Conservation (phyloP, 2,329 filamentous ascomycete species). For the Xylariaceae sp. region DNA sequence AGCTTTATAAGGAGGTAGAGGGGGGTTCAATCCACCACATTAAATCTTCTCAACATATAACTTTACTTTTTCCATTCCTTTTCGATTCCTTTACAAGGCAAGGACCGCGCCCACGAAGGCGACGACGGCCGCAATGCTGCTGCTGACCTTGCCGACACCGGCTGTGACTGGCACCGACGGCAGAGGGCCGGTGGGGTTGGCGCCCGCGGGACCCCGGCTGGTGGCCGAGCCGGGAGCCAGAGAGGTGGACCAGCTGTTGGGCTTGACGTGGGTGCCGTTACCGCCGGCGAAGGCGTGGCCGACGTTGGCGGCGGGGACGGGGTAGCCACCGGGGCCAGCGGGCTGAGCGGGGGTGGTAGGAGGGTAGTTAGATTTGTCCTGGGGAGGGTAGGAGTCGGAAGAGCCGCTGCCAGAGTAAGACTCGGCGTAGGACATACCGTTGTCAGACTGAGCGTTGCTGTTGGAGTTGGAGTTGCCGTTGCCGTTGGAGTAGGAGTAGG, state of each 20-base stretch:
- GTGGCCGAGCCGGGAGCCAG: not conserved
- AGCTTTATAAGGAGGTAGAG: not conserved
- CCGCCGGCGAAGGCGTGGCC: slow-evolving; percentile 6
- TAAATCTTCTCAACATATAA: not conserved
- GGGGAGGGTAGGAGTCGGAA: not conserved
- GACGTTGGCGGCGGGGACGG: not conserved
- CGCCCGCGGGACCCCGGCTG: not conserved
- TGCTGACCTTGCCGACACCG: slow-evolving; percentile 26
- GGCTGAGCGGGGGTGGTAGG: not conserved
- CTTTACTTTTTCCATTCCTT: slow-evolving; percentile 14
- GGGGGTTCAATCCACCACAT: not conserved
- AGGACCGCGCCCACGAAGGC: slow-evolving; percentile 24
- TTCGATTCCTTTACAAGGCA: slow-evolving; percentile 14
- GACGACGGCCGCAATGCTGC: slow-evolving; percentile 23
- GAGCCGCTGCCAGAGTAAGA: not conserved
- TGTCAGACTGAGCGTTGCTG: not conserved
- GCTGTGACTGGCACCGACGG: slow-evolving; percentile 1
- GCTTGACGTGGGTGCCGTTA: not conserved
- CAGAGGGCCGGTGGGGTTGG: not conserved
- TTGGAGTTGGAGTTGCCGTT: not conserved
- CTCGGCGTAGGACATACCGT: not conserved
- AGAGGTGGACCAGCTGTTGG: not conserved
- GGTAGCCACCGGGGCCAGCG: not conserved
- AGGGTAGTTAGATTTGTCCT: not conserved
- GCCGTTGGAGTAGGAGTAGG: not conserved